phyloP scores from a whole-genome alignment of 139 green algal genomes.

The Astrephomene gubernaculifera region DNA sequence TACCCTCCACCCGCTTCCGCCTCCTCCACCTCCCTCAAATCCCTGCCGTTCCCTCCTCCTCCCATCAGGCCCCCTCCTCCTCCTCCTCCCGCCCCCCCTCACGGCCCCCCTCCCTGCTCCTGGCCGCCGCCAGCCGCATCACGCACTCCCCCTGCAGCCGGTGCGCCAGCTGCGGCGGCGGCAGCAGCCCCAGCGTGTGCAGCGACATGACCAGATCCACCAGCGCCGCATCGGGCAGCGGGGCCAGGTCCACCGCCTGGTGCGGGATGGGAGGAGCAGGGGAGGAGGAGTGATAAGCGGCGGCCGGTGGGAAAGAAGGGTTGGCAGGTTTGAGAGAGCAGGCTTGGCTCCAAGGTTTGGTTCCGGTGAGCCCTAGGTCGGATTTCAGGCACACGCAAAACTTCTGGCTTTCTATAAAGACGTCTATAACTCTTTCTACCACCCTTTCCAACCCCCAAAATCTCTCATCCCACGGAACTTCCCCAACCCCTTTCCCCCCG shows the following conservation, averaged over 20 bases:
- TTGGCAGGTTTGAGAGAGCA: neutral
- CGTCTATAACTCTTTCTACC: neutral
- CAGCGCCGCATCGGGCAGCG: slow-evolving; percentile 33
- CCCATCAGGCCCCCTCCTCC: neutral
- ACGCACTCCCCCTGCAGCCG: slow-evolving; percentile 34
- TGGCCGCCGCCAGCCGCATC: slow-evolving; percentile 10
- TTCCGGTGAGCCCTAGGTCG: neutral
- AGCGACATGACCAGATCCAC: slow-evolving; percentile 40
- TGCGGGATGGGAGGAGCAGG: neutral
- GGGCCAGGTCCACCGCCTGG: slow-evolving; percentile 36
- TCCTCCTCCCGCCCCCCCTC: neutral
- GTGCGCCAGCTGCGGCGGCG: slow-evolving; percentile 34
- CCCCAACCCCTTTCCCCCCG: too few relatives aligned
- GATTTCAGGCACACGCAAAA: neutral
- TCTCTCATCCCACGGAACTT: neutral
- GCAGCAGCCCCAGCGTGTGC: slow-evolving; percentile 35
- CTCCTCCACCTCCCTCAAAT: neutral
- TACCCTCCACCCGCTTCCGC: neutral
- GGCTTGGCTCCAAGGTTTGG: neutral
- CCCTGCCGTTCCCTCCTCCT: too few relatives aligned
- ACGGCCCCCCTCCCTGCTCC: neutral
- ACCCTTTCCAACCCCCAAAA: neutral
- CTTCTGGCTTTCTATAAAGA: neutral
- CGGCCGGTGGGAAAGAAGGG: neutral
- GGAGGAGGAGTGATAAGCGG: neutral